phyloP scores from a whole-genome alignment of 306 rosid genomes.

The Medicago lupulina region DNA sequence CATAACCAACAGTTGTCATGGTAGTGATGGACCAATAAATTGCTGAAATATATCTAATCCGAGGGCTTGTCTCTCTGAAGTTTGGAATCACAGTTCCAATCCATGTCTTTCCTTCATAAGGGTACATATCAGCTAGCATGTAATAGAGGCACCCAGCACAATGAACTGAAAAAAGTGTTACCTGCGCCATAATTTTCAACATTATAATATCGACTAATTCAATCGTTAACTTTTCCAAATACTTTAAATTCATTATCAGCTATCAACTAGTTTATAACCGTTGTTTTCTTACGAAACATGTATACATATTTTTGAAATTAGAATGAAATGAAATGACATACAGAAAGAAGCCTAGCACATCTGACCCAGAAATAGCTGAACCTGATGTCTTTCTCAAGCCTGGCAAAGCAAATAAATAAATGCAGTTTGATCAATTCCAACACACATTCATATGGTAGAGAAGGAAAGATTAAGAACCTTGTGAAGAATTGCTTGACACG shows the following conservation, averaged over 20 bases:
- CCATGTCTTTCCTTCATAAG: slow-evolving; percentile 82
- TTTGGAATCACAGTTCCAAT: slow-evolving; percentile 74
- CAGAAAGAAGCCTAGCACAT: slow-evolving; percentile 81
- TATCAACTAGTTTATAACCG: too few species aligned
- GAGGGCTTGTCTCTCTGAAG: slow-evolving; percentile 69
- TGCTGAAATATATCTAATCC: slow-evolving; percentile 75
- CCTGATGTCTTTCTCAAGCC: slow-evolving; percentile 98
- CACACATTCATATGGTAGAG: background rate
- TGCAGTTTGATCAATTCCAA: slow-evolving; percentile 16
- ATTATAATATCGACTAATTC: too few species aligned
- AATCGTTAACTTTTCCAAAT: too few species aligned
- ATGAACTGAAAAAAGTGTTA: slow-evolving; percentile 71
- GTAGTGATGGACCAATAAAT: slow-evolving; percentile 95
- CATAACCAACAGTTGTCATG: slow-evolving; percentile 95
- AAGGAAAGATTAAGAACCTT: slow-evolving; percentile 51
- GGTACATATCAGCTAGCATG: slow-evolving; percentile 75
- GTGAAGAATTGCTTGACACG: slow-evolving; percentile 83
- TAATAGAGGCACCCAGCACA: slow-evolving; percentile 91
- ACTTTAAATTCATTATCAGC: too few species aligned
- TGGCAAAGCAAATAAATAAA: slow-evolving; percentile 42
- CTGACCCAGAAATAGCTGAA: slow-evolving; percentile 87
- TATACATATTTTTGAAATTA: too few species aligned
- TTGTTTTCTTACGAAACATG: too few species aligned
- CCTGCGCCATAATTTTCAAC: slow-evolving; percentile 51
- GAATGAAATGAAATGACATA: slow-evolving; percentile 46